These are phyloP conservation scores for Heterobasidion parviporum DNA, from an alignment of 1,284 basidiomycete species.

Conservation along the genomic window DNA sequence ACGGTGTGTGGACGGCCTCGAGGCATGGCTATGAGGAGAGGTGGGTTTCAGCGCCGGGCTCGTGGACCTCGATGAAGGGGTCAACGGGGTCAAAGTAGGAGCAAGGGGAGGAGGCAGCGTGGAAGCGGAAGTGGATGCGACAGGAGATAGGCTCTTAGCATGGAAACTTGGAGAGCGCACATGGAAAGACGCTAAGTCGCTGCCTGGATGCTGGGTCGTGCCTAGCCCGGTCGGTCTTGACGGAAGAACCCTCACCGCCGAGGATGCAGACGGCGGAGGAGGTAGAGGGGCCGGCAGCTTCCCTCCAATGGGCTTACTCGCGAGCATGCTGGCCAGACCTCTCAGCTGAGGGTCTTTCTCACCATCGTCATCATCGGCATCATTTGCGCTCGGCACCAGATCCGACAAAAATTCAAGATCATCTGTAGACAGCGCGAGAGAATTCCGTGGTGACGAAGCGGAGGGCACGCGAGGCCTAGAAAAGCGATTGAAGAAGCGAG, in stretches of 20 bases:
- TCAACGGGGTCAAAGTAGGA: neutral
- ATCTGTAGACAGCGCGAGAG: constrained; percentile 57
- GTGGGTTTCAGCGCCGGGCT: neutral
- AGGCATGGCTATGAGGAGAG: neutral
- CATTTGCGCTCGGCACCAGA: constrained; percentile 49
- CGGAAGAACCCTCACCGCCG: neutral
- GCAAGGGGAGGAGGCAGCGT: neutral
- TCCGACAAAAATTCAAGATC: constrained; percentile 73
- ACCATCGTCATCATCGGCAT: constrained; percentile 30
- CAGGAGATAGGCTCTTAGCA: constrained; percentile 16
- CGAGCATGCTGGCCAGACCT: constrained; percentile 30
- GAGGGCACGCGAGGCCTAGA: constrained; percentile 36
- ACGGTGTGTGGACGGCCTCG: neutral
- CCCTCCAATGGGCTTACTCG: constrained; percentile 15
- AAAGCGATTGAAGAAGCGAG: constrained; percentile 64
- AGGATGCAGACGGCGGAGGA: constrained; percentile 18
- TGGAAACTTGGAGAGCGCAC: constrained; percentile 60
- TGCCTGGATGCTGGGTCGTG: neutral
- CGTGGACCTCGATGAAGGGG: neutral
- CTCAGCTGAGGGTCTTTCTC: constrained; percentile 21
- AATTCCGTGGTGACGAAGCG: constrained; percentile 31
- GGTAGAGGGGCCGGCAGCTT: constrained; percentile 6
- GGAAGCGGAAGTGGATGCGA: constrained; percentile 2
- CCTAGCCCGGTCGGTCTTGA: neutral
- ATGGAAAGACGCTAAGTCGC: constrained; percentile 77